Evolutionary conservation across 768 basidiomycete species (phyloP).

Genomic region (Boletales sp.): DNA sequence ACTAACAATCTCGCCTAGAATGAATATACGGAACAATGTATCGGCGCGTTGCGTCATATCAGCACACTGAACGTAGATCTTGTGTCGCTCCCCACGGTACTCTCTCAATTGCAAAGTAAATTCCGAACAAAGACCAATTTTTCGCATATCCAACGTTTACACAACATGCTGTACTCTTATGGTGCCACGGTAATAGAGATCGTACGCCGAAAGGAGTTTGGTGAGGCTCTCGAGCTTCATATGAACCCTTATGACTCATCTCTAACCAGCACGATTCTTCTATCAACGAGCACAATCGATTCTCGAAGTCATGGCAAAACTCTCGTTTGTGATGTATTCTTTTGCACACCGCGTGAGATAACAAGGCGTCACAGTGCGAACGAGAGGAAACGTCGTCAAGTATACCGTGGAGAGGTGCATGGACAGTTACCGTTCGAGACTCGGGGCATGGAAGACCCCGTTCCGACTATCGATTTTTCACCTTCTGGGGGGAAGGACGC

Average conservation of each 20-base stretch:
- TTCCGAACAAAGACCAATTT: constrained; percentile 81
- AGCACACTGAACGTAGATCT: constrained; percentile 80
- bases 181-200: constrained; percentile 89
- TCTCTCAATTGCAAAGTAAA: constrained; percentile 65
- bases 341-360: constrained; percentile 1
- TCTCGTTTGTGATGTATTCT: constrained; percentile 57
- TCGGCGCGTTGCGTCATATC: constrained; percentile 69
- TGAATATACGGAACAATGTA: constrained; percentile 61
- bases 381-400: constrained; percentile 79
- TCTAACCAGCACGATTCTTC: constrained; percentile 64
- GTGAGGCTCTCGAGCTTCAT: constrained; percentile 39
- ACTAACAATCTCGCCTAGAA: constrained; percentile 47
- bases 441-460: constrained; percentile 74
- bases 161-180: constrained; percentile 89
- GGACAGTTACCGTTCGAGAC: constrained; percentile 87
- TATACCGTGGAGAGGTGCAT: constrained; percentile 81
- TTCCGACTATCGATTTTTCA: constrained; percentile 77
- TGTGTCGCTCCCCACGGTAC: constrained; percentile 61
- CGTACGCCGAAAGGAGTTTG: constrained; percentile 86
- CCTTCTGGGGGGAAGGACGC: constrained; percentile 61
- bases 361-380: constrained; percentile 44
- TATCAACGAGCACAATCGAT: constrained; percentile 77
- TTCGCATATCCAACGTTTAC: constrained; percentile 85
- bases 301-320: constrained; percentile 81
- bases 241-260: constrained; percentile 4